Evolutionary conservation across 768 basidiomycete genomes (phyloP).

Genomic region (Tricholoma terreum): DNA sequence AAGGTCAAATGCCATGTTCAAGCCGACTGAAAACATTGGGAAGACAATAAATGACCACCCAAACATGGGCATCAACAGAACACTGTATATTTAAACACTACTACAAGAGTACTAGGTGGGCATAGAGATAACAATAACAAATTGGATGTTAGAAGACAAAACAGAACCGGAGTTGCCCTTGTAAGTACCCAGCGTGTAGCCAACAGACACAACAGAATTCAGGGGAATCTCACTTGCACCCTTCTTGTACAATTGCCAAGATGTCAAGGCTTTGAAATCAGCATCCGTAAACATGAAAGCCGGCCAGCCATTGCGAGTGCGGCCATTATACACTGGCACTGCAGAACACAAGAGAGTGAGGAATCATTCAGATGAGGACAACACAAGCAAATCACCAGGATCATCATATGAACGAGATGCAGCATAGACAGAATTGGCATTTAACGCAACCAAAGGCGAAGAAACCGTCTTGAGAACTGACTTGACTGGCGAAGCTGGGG

Average conservation of each 20-base stretch:
- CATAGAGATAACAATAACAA: not conserved
- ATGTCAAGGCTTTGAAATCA: not conserved
- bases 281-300: not conserved
- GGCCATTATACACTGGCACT: not conserved
- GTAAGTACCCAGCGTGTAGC: no score
- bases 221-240: not conserved
- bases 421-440: no score
- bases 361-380: not conserved
- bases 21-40: no score
- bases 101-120: no score
- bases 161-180: not conserved
- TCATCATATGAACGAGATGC: not conserved
- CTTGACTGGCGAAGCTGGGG: not conserved
- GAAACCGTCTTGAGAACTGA: no score
- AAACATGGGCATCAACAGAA: no score
- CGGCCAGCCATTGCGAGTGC: not conserved
- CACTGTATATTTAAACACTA: no score
- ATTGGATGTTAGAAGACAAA: not conserved
- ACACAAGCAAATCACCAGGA: not conserved
- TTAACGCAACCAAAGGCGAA: no score
- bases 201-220: not conserved
- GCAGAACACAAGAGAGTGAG: no score
- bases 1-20: no score
- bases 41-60: no score
- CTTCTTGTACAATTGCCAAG: not conserved